A percentile compares a stretch with the other conserved stretches of the same genome.
phyloP scores from a whole-genome alignment of 257 asterid species.

The Sherardia arvensis region DNA sequence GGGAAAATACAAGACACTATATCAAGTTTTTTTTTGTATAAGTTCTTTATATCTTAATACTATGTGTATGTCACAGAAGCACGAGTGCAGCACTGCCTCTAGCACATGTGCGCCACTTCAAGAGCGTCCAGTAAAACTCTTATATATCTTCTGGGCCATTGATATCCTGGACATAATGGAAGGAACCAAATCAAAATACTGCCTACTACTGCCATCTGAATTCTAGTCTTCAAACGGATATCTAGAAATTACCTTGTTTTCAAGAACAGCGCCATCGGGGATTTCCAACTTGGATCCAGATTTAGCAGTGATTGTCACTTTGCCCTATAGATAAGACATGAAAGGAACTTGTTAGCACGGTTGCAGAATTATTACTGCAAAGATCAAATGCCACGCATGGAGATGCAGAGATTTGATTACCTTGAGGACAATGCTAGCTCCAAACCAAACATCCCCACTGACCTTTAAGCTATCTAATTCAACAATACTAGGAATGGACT shows the following conservation, averaged over 20 bases:
- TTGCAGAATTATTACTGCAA: background rate
- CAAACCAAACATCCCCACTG: slow-evolving; percentile 85
- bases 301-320: slow-evolving; percentile 64
- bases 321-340: slow-evolving; percentile 40
- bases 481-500: slow-evolving; percentile 92
- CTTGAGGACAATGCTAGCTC: slow-evolving; percentile 68
- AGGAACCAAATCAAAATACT: slow-evolving; percentile 6
- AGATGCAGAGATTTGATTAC: slow-evolving; percentile 22
- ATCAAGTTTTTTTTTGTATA: background rate
- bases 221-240: background rate
- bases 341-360: background rate
- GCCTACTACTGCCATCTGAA: background rate
- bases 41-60: background rate
- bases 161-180: slow-evolving; percentile 46
- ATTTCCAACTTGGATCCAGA: slow-evolving; percentile 76
- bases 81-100: too few species aligned
- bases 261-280: slow-evolving; percentile 69
- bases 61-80: too few species aligned
- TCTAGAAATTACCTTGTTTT: slow-evolving; percentile 48
- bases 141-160: slow-evolving; percentile 72
- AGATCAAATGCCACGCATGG: background rate
- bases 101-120: background rate
- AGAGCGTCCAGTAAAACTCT: background rate
- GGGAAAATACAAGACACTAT: background rate
- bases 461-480: slow-evolving; percentile 88